A percentile compares a stretch with the other conserved stretches of the same genome.
Evolutionary conservation across 1,284 basidiomycete species (phyloP).

Genomic region (Hemileia vastatrix): DNA sequence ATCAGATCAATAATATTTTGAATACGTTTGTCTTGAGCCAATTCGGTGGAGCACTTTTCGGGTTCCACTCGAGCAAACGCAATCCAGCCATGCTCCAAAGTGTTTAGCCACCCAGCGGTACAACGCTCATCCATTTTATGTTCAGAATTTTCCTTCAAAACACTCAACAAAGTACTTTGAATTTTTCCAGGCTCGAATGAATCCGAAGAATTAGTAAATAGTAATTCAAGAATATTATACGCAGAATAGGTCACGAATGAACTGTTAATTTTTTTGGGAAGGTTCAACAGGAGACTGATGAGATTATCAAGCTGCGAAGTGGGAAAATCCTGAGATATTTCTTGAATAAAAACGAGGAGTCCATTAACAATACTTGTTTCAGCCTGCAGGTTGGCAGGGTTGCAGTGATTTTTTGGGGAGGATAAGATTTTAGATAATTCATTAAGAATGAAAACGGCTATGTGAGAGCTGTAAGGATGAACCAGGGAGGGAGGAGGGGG

Average conservation of each 20-base stretch:
- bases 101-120: conserved; percentile 65
- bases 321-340: conserved; percentile 49
- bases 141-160: background rate
- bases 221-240: conserved; percentile 61
- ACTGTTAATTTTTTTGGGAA: conserved; percentile 24
- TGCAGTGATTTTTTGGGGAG: conserved; percentile 50
- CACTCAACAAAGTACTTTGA: conserved; percentile 39
- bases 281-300: conserved; percentile 24
- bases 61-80: conserved; percentile 51
- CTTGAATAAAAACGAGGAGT: conserved; percentile 19
- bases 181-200: conserved; percentile 47
- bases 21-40: conserved; percentile 41
- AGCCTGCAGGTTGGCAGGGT: conserved; percentile 57
- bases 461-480: conserved; percentile 75
- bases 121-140: conserved; percentile 37
- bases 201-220: conserved; percentile 63
- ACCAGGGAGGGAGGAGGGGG: conserved; percentile 64
- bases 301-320: conserved; percentile 1
- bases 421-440: conserved; percentile 60
- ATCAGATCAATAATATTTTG: conserved; percentile 5
- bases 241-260: conserved; percentile 53
- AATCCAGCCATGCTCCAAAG: conserved; percentile 61
- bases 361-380: conserved; percentile 46
- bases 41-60: conserved; percentile 51
- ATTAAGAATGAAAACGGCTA: conserved; percentile 65